These are phyloP conservation scores for Pisolithus thermaeus DNA, from an alignment of 1,284 basidiomycete species.

Conservation along the genomic window DNA sequence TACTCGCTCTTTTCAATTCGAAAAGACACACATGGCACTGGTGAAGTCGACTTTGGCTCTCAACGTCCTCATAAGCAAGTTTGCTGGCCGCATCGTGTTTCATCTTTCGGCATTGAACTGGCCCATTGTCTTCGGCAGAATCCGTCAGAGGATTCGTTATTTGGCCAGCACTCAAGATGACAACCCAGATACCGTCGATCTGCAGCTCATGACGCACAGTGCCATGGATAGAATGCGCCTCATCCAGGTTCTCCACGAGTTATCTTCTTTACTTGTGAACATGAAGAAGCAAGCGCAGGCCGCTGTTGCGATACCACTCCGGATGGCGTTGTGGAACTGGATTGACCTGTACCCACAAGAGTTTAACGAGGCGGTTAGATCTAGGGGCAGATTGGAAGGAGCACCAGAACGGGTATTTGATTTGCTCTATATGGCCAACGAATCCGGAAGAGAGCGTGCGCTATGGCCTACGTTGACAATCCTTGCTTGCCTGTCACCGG, in stretches of 20 bases:
- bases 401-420: conserved; percentile 83
- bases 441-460: conserved; percentile 49
- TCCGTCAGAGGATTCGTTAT: conserved; percentile 67
- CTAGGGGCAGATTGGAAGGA: conserved; percentile 66
- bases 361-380: conserved; percentile 67
- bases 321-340: conserved; percentile 90
- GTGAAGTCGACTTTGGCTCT: conserved; percentile 53
- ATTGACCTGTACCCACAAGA: conserved; percentile 79
- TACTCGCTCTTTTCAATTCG: conserved; percentile 45
- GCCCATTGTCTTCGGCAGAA: conserved; percentile 70
- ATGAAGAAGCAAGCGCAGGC: conserved; percentile 75
- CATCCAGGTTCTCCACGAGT: conserved; percentile 66
- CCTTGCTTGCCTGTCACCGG: conserved; percentile 74
- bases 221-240: conserved; percentile 62
- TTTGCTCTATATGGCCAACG: conserved; percentile 56
- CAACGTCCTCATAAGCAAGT: conserved; percentile 59
- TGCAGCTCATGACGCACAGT: conserved; percentile 71
- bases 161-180: conserved; percentile 52
- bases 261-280: conserved; percentile 80
- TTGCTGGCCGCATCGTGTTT: conserved; percentile 77
- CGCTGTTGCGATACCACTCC: conserved; percentile 69
- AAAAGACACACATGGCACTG: conserved; percentile 62
- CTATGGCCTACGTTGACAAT: conserved; percentile 82
- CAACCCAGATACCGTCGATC: conserved; percentile 62
- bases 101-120: conserved; percentile 90